Base-by-base conservation (phyloP, 805 yeast genomes). In the Ogataea ganodermae region DNA sequence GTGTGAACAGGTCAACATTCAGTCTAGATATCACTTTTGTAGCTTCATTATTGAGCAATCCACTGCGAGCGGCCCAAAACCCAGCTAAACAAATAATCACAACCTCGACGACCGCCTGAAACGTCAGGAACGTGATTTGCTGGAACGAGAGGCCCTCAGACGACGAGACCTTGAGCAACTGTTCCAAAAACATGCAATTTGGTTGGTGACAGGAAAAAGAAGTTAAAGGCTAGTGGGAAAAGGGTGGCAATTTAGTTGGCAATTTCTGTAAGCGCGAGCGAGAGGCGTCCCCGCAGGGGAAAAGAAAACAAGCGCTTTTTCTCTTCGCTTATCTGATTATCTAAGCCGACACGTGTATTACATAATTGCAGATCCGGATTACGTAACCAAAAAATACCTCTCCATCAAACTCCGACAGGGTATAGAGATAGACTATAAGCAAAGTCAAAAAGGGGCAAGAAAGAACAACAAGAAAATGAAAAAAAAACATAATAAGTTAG, bases 1-100 rank as follows among this genome's bases (percentile, higher is more conserved):
- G 98, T 17, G 98, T 94, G 73, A 94, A 92, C 44, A 92, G 71
- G 68, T 89, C 92, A 30, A 94, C 97, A 62, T 92, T 92, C 44
- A 92, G 74, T 48, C 76, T 71, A 4, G 94, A 83, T 17, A 92
- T 76, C 35, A 79, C 75, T 62, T 87, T 89, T 58, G 90, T 96
- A n/a, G 86, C 89, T 35, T 74, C 70, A 47, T 86, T 78, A 45
- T 79, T 80, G 37, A 94, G 74, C 33, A 88, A 67, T 1, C 92
- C 90, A 9, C 80, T 63, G 52, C 79, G 77, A 7, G 97, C 94
- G 28, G 95, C 89, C 70, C 87, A 72, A 62, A 83, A 91, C 12
- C 99, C 99, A 13, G 92, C 83, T 30, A 86, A 65, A 56, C 97
- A 86, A 28, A 94, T 86, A 41, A 90, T 71, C 40, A 92, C 91